phyloP scores from a whole-genome alignment of 306 rosid species.

The Hippophae tibetana region DNA sequence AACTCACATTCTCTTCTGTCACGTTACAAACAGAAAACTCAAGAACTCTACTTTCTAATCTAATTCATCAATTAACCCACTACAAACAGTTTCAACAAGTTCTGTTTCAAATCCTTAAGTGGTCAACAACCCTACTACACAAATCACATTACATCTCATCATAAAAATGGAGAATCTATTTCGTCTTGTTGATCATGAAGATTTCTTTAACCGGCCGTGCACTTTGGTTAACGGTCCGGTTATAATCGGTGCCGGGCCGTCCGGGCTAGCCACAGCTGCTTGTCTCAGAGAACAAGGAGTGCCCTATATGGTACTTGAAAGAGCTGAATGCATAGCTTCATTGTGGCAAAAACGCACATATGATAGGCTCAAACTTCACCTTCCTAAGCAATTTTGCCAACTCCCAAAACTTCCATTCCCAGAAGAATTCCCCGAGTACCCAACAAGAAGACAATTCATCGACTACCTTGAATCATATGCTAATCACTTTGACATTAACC shows the following conservation, averaged over 20 bases:
- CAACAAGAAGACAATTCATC: constrained; percentile 63
- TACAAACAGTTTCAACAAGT: constrained; percentile 2
- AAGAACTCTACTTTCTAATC: constrained; percentile 6
- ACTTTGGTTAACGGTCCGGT: constrained; percentile 81
- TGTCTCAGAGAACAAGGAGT: constrained; percentile 78
- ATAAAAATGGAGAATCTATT: constrained; percentile 54
- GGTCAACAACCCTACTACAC: neutral
- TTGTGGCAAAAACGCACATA: constrained; percentile 87
- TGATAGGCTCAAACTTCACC: constrained; percentile 83
- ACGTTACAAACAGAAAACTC: neutral
- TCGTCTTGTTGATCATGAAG: constrained; percentile 42
- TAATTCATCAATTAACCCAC: neutral
- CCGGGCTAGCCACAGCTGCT: constrained; percentile 90
- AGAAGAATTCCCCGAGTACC: constrained; percentile 66
- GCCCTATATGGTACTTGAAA: constrained; percentile 64
- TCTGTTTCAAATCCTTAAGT: neutral
- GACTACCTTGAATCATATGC: constrained; percentile 69
- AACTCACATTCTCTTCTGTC: constrained; percentile 8
- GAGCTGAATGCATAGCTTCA: constrained; percentile 83
- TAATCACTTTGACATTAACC: constrained; percentile 45
- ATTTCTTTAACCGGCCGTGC: constrained; percentile 44
- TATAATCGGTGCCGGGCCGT: constrained; percentile 89
- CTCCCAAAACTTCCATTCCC: constrained; percentile 80
- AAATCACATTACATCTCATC: neutral
- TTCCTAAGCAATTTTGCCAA: constrained; percentile 88